Percentiles rank a stretch among this genome's conserved stretches.
Conservation (phyloP, 257 asterid species). For the Solanum lignicaule region DNA sequence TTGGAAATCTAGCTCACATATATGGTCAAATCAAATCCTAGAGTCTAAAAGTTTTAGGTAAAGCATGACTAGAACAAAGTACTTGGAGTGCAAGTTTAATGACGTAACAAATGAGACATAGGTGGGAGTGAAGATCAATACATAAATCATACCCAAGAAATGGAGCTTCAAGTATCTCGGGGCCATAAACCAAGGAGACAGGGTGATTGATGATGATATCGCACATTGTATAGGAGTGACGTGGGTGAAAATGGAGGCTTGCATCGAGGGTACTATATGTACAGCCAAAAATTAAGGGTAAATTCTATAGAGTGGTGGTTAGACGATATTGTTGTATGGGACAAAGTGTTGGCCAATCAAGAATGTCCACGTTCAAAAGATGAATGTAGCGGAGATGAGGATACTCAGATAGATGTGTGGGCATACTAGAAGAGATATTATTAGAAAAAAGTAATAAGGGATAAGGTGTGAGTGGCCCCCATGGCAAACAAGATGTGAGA, state of each 20-base stretch:
- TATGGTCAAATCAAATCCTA: not conserved
- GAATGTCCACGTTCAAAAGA: not conserved
- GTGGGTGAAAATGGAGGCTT: not conserved
- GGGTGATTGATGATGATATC: not conserved
- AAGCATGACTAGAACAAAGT: not conserved
- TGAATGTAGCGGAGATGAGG: not conserved
- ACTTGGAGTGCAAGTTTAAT: not conserved
- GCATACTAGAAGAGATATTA: not conserved
- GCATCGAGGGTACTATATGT: not conserved
- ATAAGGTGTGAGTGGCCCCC: not conserved
- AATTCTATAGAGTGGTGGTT: not conserved
- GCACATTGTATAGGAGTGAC: not conserved
- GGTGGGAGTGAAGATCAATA: not conserved
- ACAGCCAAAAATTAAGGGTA: not conserved
- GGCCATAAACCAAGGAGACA: not conserved
- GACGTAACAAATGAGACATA: not conserved
- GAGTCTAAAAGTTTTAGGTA: not conserved
- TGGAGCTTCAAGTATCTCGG: not conserved
- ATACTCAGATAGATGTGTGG: not conserved
- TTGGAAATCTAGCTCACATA: not conserved
- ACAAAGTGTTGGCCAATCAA: not conserved
- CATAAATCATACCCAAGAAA: not conserved
- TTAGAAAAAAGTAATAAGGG: not conserved
- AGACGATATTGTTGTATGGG: not conserved
- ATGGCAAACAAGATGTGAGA: not conserved